These are phyloP conservation scores for Mucor lusitanicus DNA, from an alignment of 371 early-diverging fungal genomes.

Conservation along the genomic window DNA sequence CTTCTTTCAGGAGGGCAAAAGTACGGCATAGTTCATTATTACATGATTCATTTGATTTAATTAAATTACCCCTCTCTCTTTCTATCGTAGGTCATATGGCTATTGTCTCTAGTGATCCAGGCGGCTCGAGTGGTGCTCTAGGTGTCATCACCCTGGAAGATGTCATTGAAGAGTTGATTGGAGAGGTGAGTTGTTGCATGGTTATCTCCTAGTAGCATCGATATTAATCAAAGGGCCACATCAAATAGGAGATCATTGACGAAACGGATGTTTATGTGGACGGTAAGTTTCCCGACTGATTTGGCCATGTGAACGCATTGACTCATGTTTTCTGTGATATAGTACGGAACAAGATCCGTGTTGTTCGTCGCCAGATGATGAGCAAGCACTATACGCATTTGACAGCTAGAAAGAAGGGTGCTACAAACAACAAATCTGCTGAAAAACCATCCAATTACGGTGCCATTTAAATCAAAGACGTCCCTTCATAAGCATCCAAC, in stretches of 20 bases:
- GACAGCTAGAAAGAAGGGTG: conserved; percentile 2
- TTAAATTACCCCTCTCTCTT: background rate
- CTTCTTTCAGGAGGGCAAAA: conserved; percentile 91
- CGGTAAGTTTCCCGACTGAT: conserved; percentile 24
- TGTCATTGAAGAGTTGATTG: conserved; percentile 96
- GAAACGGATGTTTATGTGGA: conserved; percentile 95
- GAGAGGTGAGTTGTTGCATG: conserved; percentile 51
- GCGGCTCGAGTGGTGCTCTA: conserved; percentile 55
- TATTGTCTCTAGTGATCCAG: conserved; percentile 66
- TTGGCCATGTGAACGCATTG: background rate
- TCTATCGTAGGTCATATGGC: conserved; percentile 70
- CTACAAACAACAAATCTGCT: background rate
- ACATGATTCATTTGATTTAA: conserved; percentile 29
- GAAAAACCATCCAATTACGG: conserved; percentile 9
- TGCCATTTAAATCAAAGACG: background rate
- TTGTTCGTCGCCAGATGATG: conserved; percentile 39
- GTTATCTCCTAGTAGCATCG: background rate
- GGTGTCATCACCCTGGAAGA: conserved; percentile 97
- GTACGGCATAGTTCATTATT: conserved; percentile 34
- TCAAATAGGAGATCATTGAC: conserved; percentile 83
- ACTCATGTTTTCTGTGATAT: conserved; percentile 4
- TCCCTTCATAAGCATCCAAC: background rate
- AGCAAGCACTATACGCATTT: conserved; percentile 17
- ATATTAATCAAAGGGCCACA: background rate
- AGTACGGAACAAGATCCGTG: conserved; percentile 44